Percentiles rank a stretch among this genome's conserved stretches.
phyloP scores from a whole-genome alignment of 2,329 filamentous ascomycete species.

The Penicillium crustosum region DNA sequence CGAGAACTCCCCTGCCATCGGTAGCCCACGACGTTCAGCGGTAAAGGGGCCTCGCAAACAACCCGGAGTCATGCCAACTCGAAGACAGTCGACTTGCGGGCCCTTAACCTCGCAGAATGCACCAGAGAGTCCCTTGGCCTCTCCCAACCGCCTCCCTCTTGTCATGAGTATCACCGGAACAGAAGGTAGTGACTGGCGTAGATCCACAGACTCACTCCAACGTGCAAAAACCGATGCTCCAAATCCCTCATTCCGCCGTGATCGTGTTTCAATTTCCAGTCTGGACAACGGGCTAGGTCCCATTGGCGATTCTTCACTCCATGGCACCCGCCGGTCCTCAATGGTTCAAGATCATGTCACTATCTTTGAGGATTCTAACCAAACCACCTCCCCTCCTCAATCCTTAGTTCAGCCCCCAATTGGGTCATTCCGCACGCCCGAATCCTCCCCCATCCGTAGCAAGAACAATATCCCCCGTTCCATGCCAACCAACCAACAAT shows the following conservation, averaged over 20 bases:
- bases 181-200: slow-evolving; percentile 27
- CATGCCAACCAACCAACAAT: slow-evolving; percentile 16
- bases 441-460: slow-evolving; percentile 14
- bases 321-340: slow-evolving; percentile 15
- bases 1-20: slow-evolving; percentile 26
- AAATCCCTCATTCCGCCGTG: slow-evolving; percentile 17
- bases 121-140: background rate
- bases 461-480: slow-evolving; percentile 18
- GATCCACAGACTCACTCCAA: slow-evolving; percentile 30
- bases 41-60: slow-evolving; percentile 38
- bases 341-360: slow-evolving; percentile 31
- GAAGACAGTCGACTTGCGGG: slow-evolving; percentile 21
- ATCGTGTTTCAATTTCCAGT: slow-evolving; percentile 10
- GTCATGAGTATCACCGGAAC: slow-evolving; percentile 22
- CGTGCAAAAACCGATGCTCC: slow-evolving; percentile 25
- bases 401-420: slow-evolving; percentile 5
- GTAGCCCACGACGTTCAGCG: slow-evolving; percentile 34
- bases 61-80: slow-evolving; percentile 20
- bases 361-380: slow-evolving; percentile 43
- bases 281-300: slow-evolving; percentile 5
- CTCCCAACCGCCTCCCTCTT: slow-evolving; percentile 16
- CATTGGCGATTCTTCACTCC: slow-evolving; percentile 11
- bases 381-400: slow-evolving; percentile 19
- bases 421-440: slow-evolving; percentile 15
- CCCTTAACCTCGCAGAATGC: slow-evolving; percentile 10